phyloP scores from a whole-genome alignment of 306 rosid species.

The Castanea sativa region DNA sequence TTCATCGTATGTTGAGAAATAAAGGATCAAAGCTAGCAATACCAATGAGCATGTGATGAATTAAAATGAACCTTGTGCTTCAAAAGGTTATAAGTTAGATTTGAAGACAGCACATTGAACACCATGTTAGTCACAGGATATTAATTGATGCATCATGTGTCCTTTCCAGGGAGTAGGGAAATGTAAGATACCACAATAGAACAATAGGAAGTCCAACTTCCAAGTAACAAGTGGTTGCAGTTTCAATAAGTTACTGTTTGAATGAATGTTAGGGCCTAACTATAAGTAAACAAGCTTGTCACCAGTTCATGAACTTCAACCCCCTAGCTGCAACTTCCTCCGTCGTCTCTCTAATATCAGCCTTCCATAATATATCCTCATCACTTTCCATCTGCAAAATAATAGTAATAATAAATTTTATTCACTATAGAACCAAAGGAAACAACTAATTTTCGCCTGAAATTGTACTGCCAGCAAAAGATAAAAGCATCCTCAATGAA shows the following conservation, averaged over 20 bases:
- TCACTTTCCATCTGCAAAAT: constrained; percentile 70
- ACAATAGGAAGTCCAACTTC: background rate
- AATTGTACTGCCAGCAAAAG: constrained; percentile 24
- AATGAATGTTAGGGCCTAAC: background rate
- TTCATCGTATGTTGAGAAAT: background rate
- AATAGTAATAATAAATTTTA: constrained; percentile 20
- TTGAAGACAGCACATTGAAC: constrained; percentile 4
- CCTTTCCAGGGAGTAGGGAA: background rate
- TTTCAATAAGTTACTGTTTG: background rate
- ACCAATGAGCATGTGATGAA: background rate
- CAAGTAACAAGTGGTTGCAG: background rate
- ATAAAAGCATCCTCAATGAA: constrained; percentile 26
- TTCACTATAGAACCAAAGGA: constrained; percentile 27
- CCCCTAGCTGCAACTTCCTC: constrained; percentile 84
- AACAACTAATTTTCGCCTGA: constrained; percentile 9
- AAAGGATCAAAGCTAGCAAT: constrained; percentile 5
- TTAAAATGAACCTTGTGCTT: constrained; percentile 16
- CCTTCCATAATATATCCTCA: constrained; percentile 77
- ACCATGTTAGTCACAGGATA: background rate
- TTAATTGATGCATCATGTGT: background rate
- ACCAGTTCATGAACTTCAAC: constrained; percentile 76
- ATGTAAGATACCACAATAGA: background rate
- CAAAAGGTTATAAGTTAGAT: constrained; percentile 16
- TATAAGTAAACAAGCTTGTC: constrained; percentile 17
- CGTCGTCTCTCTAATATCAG: constrained; percentile 72